Evolutionary conservation across 495 filamentous ascomycete species (phyloP).

Genomic region (Rostrohypoxylon terebratum): DNA sequence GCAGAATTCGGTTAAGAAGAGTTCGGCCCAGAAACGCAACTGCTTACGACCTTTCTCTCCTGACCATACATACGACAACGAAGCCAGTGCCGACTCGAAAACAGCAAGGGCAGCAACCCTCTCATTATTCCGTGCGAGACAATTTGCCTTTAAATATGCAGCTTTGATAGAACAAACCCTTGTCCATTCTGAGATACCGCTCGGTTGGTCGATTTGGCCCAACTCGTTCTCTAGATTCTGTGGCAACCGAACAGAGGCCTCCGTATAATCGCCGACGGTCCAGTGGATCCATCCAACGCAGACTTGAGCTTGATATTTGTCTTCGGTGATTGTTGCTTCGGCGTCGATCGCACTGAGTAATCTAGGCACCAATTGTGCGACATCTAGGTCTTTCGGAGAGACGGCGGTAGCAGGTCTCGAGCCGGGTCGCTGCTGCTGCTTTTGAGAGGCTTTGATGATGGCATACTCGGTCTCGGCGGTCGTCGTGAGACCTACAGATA

Average conservation of each 20-base stretch:
- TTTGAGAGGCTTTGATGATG: slow-evolving; percentile 66
- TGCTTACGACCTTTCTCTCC: slow-evolving; percentile 65
- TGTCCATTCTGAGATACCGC: slow-evolving; percentile 73
- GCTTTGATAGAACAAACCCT: slow-evolving; percentile 82
- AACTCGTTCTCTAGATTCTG: slow-evolving; percentile 67
- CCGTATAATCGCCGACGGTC: slow-evolving; percentile 72
- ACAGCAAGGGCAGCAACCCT: slow-evolving; percentile 69
- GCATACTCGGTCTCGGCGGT: slow-evolving; percentile 78
- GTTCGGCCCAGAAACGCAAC: slow-evolving; percentile 80
- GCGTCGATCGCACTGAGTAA: slow-evolving; percentile 75
- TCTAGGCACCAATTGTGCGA: slow-evolving; percentile 68
- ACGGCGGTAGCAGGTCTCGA: slow-evolving; percentile 56
- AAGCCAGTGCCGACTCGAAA: slow-evolving; percentile 71
- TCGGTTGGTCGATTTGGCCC: slow-evolving; percentile 61
- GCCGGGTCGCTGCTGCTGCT: slow-evolving; percentile 51
- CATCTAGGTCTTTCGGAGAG: slow-evolving; percentile 49
- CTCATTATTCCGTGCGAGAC: slow-evolving; percentile 68
- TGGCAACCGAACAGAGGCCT: slow-evolving; percentile 72
- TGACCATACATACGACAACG: slow-evolving; percentile 62
- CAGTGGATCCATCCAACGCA: slow-evolving; percentile 88
- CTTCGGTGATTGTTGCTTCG: slow-evolving; percentile 68
- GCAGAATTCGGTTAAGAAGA: slow-evolving; percentile 77
- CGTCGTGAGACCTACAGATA: slow-evolving; percentile 73
- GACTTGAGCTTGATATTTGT: slow-evolving; percentile 81
- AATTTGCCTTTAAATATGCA: slow-evolving; percentile 77